Evolutionary conservation across 148 eudicot species (phyloP), one percentile per base, ranked within the genome.

Genomic region (Dysphania ambrosioides): DNA sequence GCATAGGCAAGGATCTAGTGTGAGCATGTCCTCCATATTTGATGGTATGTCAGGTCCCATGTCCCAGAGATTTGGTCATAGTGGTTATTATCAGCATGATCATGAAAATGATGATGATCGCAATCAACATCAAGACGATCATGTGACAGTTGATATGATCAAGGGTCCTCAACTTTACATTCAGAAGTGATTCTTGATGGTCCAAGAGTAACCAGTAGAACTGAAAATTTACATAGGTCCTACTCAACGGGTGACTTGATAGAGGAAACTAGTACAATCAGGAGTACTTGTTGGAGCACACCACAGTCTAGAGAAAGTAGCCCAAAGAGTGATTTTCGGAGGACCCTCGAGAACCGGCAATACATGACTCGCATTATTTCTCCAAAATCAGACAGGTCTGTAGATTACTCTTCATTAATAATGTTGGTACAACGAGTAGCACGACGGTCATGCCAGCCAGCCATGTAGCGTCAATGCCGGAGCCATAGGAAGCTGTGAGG

Each of bases 181-280:
- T 31, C 49, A 24, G 72, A 67, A 23, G 23, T 51, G 16, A n/a
- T n/a, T 58, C 3, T 10, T 9, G 31, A 23, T 21, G 24, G 10
- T 35, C 27, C 42, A 21, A 6, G 10, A 8, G 24, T 6, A 5
- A 58, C 57, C n/a, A 53, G 56, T 61, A 40, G 31, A 5, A 26
- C 1, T 3, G 19, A 10, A 44, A 29, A 21, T 36, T 71, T 77
- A 58, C 70, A 57, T 2, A 71, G 63, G 71, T 63, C 75, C 1
- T 64, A 71, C 47, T 77, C 80, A 74, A 41, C 76, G n/a, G 76
- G 80, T 78, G 75, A 72, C 61, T 21, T 72, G 42, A 30, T 23
- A 15, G 66, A 24, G 29, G 34, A 53, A 19, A 21, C 12, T 29
- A 12, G 34, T 31, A 3, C 24, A 21, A 31, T 24, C 7, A 34